Evolutionary conservation across 2,329 filamentous ascomycete genomes (phyloP).

Genomic region (Fulvia fulva): DNA sequence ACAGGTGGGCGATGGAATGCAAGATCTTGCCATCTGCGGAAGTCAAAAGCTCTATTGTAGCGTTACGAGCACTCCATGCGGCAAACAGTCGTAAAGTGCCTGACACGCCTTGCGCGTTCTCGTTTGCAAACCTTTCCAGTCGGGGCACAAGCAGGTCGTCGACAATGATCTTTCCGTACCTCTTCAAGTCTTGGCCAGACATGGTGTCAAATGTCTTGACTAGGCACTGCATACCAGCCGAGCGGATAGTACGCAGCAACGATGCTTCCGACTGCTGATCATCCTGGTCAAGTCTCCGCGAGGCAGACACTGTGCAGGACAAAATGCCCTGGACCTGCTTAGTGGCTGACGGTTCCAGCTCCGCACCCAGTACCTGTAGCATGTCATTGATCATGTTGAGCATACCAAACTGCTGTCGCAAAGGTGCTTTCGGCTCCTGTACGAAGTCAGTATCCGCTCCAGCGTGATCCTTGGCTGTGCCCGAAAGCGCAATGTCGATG

Average conservation of each 20-base stretch:
- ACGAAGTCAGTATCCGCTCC: background rate
- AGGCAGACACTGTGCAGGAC: conserved; percentile 61
- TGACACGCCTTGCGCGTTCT: conserved; percentile 87
- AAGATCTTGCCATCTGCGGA: conserved; percentile 59
- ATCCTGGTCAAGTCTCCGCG: conserved; percentile 27
- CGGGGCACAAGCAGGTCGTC: conserved; percentile 72
- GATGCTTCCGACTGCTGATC: conserved; percentile 44
- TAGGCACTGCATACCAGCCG: conserved; percentile 76
- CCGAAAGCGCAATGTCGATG: conserved; percentile 67
- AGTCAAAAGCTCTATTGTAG: conserved; percentile 66
- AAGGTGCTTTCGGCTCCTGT: conserved; percentile 12
- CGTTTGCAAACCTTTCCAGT: conserved; percentile 71
- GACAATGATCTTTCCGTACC: conserved; percentile 68
- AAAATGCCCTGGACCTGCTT: conserved; percentile 72
- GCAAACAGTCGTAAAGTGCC: conserved; percentile 75
- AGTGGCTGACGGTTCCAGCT: conserved; percentile 63
- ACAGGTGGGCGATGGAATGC: conserved; percentile 65
- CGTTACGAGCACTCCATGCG: conserved; percentile 69
- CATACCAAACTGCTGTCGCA: conserved; percentile 81
- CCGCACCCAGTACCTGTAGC: conserved; percentile 75
- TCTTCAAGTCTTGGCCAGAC: conserved; percentile 65
- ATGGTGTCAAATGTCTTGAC: conserved; percentile 73
- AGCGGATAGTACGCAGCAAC: conserved; percentile 62
- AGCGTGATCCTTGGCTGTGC: conserved; percentile 47
- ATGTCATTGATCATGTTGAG: conserved; percentile 87